Percentiles rank a stretch among this genome's conserved stretches.
Conservation (phyloP, 1,139 yeast genomes). For the Spathaspora sp. region DNA sequence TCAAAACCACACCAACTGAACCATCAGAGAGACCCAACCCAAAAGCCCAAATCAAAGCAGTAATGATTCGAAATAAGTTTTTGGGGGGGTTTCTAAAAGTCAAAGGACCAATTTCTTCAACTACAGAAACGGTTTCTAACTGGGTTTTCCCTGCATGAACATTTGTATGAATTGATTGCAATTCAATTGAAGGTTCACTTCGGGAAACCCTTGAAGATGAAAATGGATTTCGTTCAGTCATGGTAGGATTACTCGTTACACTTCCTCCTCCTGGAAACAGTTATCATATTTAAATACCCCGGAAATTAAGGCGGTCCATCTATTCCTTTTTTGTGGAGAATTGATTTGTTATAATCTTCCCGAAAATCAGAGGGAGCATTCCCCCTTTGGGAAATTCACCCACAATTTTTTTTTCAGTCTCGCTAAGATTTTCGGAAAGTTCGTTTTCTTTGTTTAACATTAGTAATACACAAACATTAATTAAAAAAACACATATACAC, state of each 20-base stretch:
- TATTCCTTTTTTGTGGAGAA: neutral
- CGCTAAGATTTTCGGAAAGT: neutral
- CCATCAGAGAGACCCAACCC: constrained; percentile 42
- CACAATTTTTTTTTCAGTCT: neutral
- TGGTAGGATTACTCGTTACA: neutral
- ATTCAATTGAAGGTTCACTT: neutral
- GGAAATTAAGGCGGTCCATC: neutral
- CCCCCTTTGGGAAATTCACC: neutral
- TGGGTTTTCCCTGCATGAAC: neutral
- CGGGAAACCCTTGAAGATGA: neutral
- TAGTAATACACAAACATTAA: neutral
- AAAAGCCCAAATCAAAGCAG: constrained; percentile 43
- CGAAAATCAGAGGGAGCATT: neutral
- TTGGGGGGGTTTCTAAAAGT: constrained; percentile 36
- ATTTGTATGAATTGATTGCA: neutral
- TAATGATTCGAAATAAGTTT: constrained; percentile 41
- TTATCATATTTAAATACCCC: neutral
- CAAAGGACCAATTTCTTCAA: neutral
- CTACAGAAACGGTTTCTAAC: neutral
- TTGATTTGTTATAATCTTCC: neutral
- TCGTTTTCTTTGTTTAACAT: too few relatives aligned
- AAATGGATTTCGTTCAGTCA: neutral
- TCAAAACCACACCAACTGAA: constrained; percentile 49
- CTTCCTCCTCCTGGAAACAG: neutral
- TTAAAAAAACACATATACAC: neutral